Evolutionary conservation across 352 stramenopile genomes (phyloP), one percentile per base, ranked within the genome.

Genomic region (Globisporangium sylvaticum): DNA sequence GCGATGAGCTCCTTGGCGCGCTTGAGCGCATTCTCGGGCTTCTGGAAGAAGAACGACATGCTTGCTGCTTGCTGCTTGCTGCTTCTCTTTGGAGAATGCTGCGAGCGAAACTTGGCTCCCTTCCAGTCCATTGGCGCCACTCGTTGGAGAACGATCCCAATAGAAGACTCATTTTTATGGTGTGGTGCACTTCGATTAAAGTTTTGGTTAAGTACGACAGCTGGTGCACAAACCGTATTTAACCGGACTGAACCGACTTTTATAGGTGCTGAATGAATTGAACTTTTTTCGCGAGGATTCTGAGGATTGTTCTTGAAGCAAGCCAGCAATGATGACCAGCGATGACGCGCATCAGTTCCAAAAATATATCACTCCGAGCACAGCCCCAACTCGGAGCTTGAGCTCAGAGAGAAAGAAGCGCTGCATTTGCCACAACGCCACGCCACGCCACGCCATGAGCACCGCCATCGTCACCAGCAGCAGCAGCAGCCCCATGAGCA

Each of bases 1-100:
- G 81, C 77, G 65, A 92, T 66, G 54, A 95, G 77, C 81, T 98
- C 93, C 32, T 91, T 91, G 7, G 90, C 91, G 54, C 92, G 88
- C 78, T 96, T 97, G 55, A 98, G 75, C 65, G 90, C 89, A 67
- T 96, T 96, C 77, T 97, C 91, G 32, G 92, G 92, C 77, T 97
- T 97, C 73, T 94, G 86, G 75, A 94, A 89, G 62, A 89, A 91
- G 78, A 91, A 79, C 74, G 86, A 90, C 86, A 94, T 94, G n/a
- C 32, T 58, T 32, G 27, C 27, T 37, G 18, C 27, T 39, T 22
- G 6, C 53, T 44, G 12, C 27, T 29, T 31, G 15, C 53, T 10
- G 52, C 25, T 34, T 58, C 52, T 44, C 54, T 44, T 50, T 27
- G 29, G 27, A 27, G 54, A 59, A 59, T 59, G 54, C 24, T 5